Percentiles rank a stretch among this genome's conserved stretches.
Evolutionary conservation across 2,329 filamentous ascomycete genomes (phyloP).

Genomic region (Talaromyces pinophilus): DNA sequence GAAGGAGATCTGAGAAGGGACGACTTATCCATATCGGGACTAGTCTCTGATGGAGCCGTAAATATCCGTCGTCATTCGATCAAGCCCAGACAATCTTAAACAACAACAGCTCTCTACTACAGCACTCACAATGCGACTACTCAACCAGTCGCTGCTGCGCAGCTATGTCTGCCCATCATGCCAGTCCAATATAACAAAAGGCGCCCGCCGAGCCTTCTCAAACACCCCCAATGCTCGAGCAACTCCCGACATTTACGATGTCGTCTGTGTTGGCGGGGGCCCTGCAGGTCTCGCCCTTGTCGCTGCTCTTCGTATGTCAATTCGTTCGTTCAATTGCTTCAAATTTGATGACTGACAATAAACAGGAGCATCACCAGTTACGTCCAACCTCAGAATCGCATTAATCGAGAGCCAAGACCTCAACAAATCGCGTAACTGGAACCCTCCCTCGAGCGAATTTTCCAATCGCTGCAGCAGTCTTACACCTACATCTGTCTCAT

Average conservation of each 20-base stretch:
- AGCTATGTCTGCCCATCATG: conserved; percentile 47
- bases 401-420: conserved; percentile 90
- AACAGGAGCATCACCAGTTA: conserved; percentile 74
- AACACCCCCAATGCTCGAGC: conserved; percentile 38
- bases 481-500: conserved; percentile 82
- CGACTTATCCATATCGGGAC: neutral
- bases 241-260: conserved; percentile 78
- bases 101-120: neutral
- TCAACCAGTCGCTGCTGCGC: conserved; percentile 35
- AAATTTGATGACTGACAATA: neutral
- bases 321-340: neutral
- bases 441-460: conserved; percentile 67
- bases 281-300: conserved; percentile 84
- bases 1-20: neutral
- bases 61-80: conserved; percentile 7
- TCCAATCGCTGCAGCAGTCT: conserved; percentile 96
- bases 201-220: conserved; percentile 35
- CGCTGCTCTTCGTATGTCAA: conserved; percentile 68
- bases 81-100: neutral
- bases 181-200: conserved; percentile 30
- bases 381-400: conserved; percentile 76
- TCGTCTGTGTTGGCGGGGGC: conserved; percentile 87
- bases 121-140: conserved; percentile 35
- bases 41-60: neutral
- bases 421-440: conserved; percentile 65